phyloP scores from a whole-genome alignment of 352 stramenopile species.

The Phytophthora parvispora region DNA sequence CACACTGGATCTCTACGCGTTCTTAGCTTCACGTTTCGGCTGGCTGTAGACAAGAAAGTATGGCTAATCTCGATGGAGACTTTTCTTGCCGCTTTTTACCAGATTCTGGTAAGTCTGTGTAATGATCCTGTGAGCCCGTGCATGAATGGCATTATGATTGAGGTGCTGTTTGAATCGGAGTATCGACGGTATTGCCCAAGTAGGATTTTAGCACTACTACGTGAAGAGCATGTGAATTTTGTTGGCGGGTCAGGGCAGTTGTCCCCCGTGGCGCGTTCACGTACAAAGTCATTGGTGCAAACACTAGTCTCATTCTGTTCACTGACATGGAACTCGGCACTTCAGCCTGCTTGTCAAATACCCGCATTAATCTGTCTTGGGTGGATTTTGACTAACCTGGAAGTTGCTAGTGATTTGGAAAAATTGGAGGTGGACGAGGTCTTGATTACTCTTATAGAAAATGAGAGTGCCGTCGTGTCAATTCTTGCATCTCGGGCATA shows the following conservation, averaged over 20 bases:
- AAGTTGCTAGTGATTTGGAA: conserved; percentile 22
- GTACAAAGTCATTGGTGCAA: conserved; percentile 32
- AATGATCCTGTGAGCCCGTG: conserved; percentile 3
- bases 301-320: conserved; percentile 31
- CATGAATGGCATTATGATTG: conserved; percentile 12
- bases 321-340: conserved; percentile 23
- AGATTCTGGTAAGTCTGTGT: conserved; percentile 20
- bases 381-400: conserved; percentile 17
- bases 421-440: conserved; percentile 24
- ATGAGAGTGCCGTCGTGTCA: conserved; percentile 8
- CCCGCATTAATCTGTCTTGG: conserved; percentile 21
- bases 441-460: conserved; percentile 24
- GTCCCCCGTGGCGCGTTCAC: conserved; percentile 17
- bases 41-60: conserved; percentile 32
- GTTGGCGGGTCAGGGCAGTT: conserved; percentile 23
- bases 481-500: conserved; percentile 20
- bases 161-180: conserved; percentile 13
- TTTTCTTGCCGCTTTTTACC: conserved; percentile 25
- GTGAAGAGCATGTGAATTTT: conserved; percentile 30
- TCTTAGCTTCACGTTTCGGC: conserved; percentile 25
- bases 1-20: conserved; percentile 20
- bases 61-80: conserved; percentile 27
- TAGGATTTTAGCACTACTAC: conserved; percentile 3
- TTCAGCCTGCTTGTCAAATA: conserved; percentile 28
- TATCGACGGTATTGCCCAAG: neutral